Conservation (phyloP, 2,329 filamentous ascomycete genomes). For the Pyricularia pennisetigena region DNA sequence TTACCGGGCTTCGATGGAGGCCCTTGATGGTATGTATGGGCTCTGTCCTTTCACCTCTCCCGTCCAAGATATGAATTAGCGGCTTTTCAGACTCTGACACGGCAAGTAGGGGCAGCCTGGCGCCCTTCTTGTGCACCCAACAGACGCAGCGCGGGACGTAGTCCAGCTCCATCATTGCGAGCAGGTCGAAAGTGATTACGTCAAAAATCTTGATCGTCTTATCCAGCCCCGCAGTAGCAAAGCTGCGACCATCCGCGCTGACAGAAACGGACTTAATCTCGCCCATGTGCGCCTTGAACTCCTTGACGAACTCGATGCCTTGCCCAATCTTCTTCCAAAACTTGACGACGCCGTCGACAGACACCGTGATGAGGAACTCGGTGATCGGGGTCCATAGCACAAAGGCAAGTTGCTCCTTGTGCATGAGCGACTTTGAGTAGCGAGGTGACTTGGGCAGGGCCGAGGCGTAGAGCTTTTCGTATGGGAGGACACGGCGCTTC, state of each 20-base stretch:
- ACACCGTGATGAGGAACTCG: slow-evolving; percentile 92
- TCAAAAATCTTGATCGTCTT: slow-evolving; percentile 74
- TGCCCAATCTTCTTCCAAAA: slow-evolving; percentile 96
- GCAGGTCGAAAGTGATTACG: slow-evolving; percentile 77
- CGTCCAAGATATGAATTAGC: slow-evolving; percentile 77
- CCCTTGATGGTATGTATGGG: slow-evolving; percentile 69
- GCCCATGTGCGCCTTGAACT: slow-evolving; percentile 83
- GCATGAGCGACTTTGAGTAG: slow-evolving; percentile 96
- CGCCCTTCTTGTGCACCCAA: slow-evolving; percentile 83
- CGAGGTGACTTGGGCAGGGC: slow-evolving; percentile 72
- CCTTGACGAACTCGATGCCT: slow-evolving; percentile 95
- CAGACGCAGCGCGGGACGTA: slow-evolving; percentile 71
- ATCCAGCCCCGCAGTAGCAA: slow-evolving; percentile 77
- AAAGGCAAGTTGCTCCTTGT: slow-evolving; percentile 88
- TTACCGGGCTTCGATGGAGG: slow-evolving; percentile 74
- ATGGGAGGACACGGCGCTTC: slow-evolving; percentile 81
- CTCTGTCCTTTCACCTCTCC: slow-evolving; percentile 67
- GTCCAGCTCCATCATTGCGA: slow-evolving; percentile 72
- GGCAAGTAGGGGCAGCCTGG: slow-evolving; percentile 78
- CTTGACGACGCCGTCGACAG: slow-evolving; percentile 91
- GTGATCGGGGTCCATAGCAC: slow-evolving; percentile 81
- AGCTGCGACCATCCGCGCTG: slow-evolving; percentile 85
- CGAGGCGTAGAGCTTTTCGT: slow-evolving; percentile 90
- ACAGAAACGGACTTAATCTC: slow-evolving; percentile 77
- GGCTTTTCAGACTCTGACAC: slow-evolving; percentile 68